These are phyloP conservation scores for Aspergillus oerlinghausenensis DNA, from an alignment of 2,329 filamentous ascomycete species.

Conservation along the genomic window DNA sequence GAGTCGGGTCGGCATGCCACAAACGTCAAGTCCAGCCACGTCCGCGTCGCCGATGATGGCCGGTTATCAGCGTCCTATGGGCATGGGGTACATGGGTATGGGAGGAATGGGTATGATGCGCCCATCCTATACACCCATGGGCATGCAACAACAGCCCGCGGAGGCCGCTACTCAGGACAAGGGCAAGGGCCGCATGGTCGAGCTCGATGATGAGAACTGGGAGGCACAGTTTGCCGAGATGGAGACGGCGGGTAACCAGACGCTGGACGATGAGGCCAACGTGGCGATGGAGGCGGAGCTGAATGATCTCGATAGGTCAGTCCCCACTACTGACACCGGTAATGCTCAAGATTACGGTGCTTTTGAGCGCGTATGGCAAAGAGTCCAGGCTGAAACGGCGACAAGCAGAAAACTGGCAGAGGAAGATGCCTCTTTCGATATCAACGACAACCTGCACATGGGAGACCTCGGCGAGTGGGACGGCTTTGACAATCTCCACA, in stretches of 20 bases:
- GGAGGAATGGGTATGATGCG: conserved; percentile 50
- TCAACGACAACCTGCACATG: conserved; percentile 48
- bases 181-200: conserved; percentile 76
- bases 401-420: conserved; percentile 56
- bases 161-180: conserved; percentile 62
- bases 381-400: conserved; percentile 43
- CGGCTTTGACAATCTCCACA: conserved; percentile 65
- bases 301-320: conserved; percentile 82
- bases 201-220: conserved; percentile 91
- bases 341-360: conserved; percentile 65
- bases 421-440: conserved; percentile 56
- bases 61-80: conserved; percentile 43
- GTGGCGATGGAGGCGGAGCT: conserved; percentile 79
- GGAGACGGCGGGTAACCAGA: conserved; percentile 54
- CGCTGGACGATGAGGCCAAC: conserved; percentile 60
- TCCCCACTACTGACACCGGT: conserved; percentile 60
- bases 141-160: conserved; percentile 44
- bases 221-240: conserved; percentile 93
- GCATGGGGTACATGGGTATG: conserved; percentile 29
- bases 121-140: conserved; percentile 45
- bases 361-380: conserved; percentile 72
- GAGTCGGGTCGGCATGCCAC: conserved; percentile 54
- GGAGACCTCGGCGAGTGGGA: conserved; percentile 79
- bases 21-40: conserved; percentile 55
- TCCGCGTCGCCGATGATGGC: conserved; percentile 57